Percentiles rank a stretch among this genome's conserved stretches.
Evolutionary conservation across 2,329 filamentous ascomycete genomes (phyloP).

Genomic region (Bipolaris oryzae): DNA sequence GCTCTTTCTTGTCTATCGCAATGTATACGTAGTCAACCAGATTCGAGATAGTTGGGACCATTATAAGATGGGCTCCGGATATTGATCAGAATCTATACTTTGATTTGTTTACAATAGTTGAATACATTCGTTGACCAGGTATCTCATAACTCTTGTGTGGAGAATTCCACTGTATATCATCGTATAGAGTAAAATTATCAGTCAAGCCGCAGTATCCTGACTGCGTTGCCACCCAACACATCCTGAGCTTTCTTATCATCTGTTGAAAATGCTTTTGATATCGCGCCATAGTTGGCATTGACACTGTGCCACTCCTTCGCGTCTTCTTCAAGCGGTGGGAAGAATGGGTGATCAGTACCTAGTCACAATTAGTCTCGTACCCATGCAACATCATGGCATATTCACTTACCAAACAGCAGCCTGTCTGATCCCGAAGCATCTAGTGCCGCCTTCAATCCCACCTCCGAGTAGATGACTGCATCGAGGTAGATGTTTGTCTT

Average conservation of each 20-base stretch:
- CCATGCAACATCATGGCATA: background rate
- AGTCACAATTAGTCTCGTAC: slow-evolving; percentile 43
- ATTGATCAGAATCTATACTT: background rate
- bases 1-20: background rate
- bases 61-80: background rate
- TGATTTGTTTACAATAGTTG: background rate
- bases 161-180: background rate
- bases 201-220: slow-evolving; percentile 55
- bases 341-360: slow-evolving; percentile 82
- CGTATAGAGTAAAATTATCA: background rate
- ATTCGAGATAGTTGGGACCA: background rate
- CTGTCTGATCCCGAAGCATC: slow-evolving; percentile 70
- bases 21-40: background rate
- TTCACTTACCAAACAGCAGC: slow-evolving; percentile 69
- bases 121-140: background rate
- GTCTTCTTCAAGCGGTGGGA: slow-evolving; percentile 71
- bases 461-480: slow-evolving; percentile 80
- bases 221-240: slow-evolving; percentile 66
- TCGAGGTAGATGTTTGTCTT: slow-evolving; percentile 84
- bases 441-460: slow-evolving; percentile 73
- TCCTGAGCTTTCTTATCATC: slow-evolving; percentile 55
- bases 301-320: slow-evolving; percentile 75
- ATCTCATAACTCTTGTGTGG: background rate
- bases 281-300: slow-evolving; percentile 62
- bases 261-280: slow-evolving; percentile 58